Conservation (phyloP, 2,329 filamentous ascomycete genomes). For the Fonsecaea multimorphosa region DNA sequence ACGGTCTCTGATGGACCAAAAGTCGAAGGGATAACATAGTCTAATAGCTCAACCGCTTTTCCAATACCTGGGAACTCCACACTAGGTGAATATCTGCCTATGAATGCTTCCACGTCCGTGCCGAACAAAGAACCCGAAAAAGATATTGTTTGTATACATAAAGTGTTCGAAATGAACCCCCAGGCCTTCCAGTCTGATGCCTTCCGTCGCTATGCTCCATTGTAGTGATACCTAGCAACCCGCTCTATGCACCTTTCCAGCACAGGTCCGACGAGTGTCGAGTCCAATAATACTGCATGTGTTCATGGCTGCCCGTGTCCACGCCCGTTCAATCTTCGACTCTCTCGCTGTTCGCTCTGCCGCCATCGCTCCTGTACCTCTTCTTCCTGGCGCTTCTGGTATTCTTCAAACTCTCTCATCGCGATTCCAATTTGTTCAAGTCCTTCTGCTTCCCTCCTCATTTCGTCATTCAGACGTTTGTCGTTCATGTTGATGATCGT, state of each 20-base stretch:
- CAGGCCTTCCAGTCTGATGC: background rate
- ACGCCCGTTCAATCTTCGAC: background rate
- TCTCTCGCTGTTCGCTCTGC: background rate
- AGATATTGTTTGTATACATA: background rate
- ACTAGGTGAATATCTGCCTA: background rate
- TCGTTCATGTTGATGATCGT: constrained; percentile 34
- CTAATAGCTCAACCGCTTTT: background rate
- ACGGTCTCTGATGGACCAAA: too few species aligned
- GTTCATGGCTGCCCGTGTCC: background rate
- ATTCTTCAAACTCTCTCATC: constrained; percentile 7
- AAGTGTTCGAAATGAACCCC: background rate
- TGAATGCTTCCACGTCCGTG: background rate
- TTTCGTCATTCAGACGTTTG: background rate
- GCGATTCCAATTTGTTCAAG: background rate
- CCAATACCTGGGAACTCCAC: background rate
- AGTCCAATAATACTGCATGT: background rate
- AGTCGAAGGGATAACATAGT: background rate
- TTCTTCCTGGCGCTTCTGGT: background rate
- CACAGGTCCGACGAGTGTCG: background rate
- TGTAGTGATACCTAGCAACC: background rate
- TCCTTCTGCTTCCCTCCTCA: constrained; percentile 11
- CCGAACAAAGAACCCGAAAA: background rate
- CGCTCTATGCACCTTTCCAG: background rate
- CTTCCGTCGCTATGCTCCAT: background rate
- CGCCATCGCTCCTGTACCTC: background rate